Conservation (phyloP, 2,329 filamentous ascomycete species). For the Microcera coccophila region DNA sequence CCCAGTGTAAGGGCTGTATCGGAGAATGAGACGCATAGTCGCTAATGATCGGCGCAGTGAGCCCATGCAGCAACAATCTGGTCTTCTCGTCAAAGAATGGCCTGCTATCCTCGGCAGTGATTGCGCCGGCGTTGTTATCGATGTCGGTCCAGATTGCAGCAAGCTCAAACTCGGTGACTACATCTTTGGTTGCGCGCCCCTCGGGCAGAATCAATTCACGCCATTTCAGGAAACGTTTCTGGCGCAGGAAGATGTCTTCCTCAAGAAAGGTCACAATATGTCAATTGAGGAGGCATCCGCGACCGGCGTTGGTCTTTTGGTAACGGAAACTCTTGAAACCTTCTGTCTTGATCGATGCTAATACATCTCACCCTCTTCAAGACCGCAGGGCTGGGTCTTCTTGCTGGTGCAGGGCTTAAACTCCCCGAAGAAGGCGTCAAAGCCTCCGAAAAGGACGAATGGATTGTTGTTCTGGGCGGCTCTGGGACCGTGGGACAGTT, state of each 20-base stretch:
- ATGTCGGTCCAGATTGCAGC: constrained; percentile 26
- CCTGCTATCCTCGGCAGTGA: constrained; percentile 39
- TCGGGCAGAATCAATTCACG: constrained; percentile 31
- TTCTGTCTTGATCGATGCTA: background rate
- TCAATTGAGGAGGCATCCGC: constrained; percentile 31
- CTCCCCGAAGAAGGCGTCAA: constrained; percentile 18
- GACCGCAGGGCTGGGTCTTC: constrained; percentile 33
- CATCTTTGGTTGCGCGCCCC: constrained; percentile 33
- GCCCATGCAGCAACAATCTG: constrained; percentile 31
- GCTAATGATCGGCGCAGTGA: constrained; percentile 23
- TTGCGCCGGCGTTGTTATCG: constrained; percentile 31
- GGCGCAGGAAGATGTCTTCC: constrained; percentile 33
- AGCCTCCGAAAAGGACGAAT: constrained; percentile 26
- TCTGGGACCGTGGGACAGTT: constrained; percentile 35
- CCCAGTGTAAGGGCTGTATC: constrained; percentile 30
- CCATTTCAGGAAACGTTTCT: constrained; percentile 39
- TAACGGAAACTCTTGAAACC: constrained; percentile 11
- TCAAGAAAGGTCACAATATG: constrained; percentile 28
- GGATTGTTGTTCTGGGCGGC: constrained; percentile 36
- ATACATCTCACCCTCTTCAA: constrained; percentile 12
- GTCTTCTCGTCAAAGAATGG: constrained; percentile 30
- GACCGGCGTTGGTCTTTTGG: constrained; percentile 34
- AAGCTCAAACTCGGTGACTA: constrained; percentile 33
- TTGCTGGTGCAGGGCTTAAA: constrained; percentile 25
- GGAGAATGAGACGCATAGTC: accelerated